These are phyloP conservation scores for Lathyrus aphaca DNA, from an alignment of 306 rosid genomes.

Conservation along the genomic window DNA sequence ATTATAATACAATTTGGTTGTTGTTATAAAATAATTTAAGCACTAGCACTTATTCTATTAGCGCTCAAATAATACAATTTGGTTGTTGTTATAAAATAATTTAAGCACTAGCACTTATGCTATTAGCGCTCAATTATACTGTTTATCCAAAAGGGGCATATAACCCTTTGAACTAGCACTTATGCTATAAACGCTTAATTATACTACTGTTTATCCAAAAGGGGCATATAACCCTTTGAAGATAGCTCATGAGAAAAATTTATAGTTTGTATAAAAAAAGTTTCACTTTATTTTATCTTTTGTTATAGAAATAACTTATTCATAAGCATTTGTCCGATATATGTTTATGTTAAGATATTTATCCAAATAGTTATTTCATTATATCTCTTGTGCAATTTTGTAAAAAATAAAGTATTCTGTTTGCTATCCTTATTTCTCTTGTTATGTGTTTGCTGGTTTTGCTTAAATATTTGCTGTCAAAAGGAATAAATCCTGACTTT, in stretches of 20 bases:
- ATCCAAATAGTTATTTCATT: neutral
- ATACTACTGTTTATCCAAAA: too few species aligned
- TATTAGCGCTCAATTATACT: too few species aligned
- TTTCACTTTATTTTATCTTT: neutral
- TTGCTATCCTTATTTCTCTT: neutral
- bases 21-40: too few species aligned
- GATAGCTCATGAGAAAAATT: neutral
- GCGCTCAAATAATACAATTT: too few species aligned
- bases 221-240: neutral
- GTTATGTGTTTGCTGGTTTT: constrained; percentile 30
- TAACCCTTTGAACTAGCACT: too few species aligned
- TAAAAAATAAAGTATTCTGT: neutral
- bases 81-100: too few species aligned
- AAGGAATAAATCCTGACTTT: constrained; percentile 69
- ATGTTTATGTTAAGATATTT: neutral
- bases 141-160: too few species aligned
- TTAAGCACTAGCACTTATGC: too few species aligned
- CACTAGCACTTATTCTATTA: too few species aligned
- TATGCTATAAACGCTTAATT: too few species aligned
- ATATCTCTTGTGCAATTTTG: neutral
- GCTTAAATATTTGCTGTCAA: constrained; percentile 69
- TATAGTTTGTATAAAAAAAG: neutral
- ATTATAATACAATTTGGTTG: too few species aligned
- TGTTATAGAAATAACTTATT: too few species aligned
- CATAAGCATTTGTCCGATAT: neutral